These are phyloP conservation scores for Fusarium verticillioides DNA, from an alignment of 2,329 filamentous ascomycete genomes.

Conservation along the genomic window DNA sequence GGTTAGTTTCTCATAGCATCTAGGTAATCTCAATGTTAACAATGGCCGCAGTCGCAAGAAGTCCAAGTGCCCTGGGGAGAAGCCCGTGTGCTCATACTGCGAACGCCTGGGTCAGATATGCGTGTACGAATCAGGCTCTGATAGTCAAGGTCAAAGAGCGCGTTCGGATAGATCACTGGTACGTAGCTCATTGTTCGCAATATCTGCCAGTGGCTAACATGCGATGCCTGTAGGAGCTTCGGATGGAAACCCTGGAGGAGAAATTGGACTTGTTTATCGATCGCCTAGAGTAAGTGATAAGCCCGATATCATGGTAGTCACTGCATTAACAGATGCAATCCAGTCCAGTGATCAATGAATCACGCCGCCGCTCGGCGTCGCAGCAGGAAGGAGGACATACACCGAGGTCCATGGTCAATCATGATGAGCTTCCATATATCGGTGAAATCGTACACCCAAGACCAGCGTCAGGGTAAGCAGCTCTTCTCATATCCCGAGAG, in stretches of 20 bases:
- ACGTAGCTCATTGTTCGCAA: rapidly evolving
- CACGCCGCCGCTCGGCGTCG: not conserved
- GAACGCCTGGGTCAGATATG: not conserved
- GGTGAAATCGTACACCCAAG: not conserved
- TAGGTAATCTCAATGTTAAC: rapidly evolving
- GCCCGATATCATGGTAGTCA: rapidly evolving
- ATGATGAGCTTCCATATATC: not conserved
- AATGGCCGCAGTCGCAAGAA: not conserved
- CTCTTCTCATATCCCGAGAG: no score
- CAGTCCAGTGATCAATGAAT: not conserved
- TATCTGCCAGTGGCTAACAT: not conserved
- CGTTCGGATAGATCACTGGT: not conserved
- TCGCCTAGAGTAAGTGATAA: not conserved
- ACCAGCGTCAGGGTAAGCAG: not conserved
- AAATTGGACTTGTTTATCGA: not conserved
- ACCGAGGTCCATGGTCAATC: not conserved
- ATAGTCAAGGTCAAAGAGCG: not conserved
- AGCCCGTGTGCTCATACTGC: not conserved
- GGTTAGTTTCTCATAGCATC: rapidly evolving
- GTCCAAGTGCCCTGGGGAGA: not conserved
- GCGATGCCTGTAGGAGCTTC: not conserved
- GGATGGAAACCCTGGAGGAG: not conserved
- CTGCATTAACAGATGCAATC: rapidly evolving
- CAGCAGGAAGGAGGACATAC: not conserved
- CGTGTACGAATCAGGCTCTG: not conserved